Conservation (phyloP, 805 yeast species). For the Starmerella geochares region DNA sequence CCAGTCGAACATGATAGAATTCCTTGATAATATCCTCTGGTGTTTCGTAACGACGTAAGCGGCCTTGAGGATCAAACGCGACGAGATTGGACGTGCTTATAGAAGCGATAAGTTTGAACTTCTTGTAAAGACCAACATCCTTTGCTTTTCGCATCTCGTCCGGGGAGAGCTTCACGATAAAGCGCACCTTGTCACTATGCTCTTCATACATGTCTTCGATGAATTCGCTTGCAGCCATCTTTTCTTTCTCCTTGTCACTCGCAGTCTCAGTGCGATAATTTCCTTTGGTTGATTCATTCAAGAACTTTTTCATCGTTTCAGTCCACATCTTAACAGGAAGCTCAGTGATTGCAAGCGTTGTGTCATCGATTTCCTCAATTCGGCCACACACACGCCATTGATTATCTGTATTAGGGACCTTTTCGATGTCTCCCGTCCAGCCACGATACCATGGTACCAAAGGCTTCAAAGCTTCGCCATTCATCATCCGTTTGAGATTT, state of each 20-base stretch:
- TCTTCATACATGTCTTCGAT: constrained; percentile 92
- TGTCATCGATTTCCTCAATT: constrained; percentile 70
- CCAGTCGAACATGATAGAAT: constrained; percentile 76
- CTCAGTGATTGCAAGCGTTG: constrained; percentile 79
- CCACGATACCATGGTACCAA: constrained; percentile 93
- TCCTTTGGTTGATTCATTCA: constrained; percentile 50
- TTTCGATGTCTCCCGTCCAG: constrained; percentile 78
- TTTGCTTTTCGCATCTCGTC: constrained; percentile 78
- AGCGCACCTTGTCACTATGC: constrained; percentile 64
- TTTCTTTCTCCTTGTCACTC: constrained; percentile 30
- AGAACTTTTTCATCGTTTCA: constrained; percentile 72
- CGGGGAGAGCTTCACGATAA: constrained; percentile 59
- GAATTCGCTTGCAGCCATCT: constrained; percentile 47
- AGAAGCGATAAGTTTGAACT: constrained; percentile 65
- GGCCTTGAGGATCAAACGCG: constrained; percentile 82
- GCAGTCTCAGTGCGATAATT: constrained; percentile 41
- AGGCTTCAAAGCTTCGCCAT: constrained; percentile 55
- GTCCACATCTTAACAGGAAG: constrained; percentile 92
- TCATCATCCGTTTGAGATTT: constrained; percentile 65
- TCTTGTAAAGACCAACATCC: constrained; percentile 66
- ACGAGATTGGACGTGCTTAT: constrained; percentile 81
- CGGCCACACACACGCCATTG: constrained; percentile 68
- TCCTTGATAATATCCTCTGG: constrained; percentile 73
- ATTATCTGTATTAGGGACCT: constrained; percentile 41
- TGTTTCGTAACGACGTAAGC: constrained; percentile 69